Evolutionary conservation across 306 rosid genomes (phyloP).

Genomic region (Gastrolobium bilobum): DNA sequence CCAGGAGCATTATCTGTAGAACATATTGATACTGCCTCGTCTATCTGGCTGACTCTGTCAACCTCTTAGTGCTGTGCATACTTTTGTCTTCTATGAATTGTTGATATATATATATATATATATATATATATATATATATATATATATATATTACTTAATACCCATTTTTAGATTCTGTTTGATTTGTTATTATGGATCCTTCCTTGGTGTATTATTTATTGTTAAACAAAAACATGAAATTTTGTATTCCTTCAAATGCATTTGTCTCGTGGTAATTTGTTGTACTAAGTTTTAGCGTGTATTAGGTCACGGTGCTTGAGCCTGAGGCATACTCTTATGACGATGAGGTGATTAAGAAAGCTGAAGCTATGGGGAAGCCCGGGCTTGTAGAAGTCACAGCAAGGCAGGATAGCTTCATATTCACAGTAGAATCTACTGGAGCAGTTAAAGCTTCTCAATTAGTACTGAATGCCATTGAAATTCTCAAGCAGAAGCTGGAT

Average conservation of each 20-base stretch:
- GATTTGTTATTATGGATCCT: constrained; percentile 1
- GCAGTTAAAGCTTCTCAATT: constrained; percentile 90
- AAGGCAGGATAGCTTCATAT: constrained; percentile 88
- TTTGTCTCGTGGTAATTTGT: constrained; percentile 4
- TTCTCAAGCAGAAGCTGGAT: constrained; percentile 91
- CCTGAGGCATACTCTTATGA: constrained; percentile 92
- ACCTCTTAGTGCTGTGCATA: constrained; percentile 1
- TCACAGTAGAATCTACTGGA: constrained; percentile 94
- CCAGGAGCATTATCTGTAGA: constrained; percentile 13
- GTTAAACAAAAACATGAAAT: neutral
- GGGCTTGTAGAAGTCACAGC: constrained; percentile 92
- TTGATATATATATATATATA: neutral
- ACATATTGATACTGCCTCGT: constrained; percentile 8
- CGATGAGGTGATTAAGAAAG: constrained; percentile 94
- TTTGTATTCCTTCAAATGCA: constrained; percentile 2
- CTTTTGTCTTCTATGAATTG: neutral
- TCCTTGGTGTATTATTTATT: neutral
- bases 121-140: neutral
- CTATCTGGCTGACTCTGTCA: neutral
- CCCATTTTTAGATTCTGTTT: neutral
- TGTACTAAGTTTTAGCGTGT: neutral
- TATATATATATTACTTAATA: neutral
- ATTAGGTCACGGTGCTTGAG: constrained; percentile 76
- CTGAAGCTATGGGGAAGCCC: constrained; percentile 95
- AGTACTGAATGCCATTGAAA: constrained; percentile 88